Percentiles rank a stretch among this genome's conserved stretches.
Evolutionary conservation across 2,329 filamentous ascomycete genomes (phyloP).

Genomic region (Alternaria triticina): DNA sequence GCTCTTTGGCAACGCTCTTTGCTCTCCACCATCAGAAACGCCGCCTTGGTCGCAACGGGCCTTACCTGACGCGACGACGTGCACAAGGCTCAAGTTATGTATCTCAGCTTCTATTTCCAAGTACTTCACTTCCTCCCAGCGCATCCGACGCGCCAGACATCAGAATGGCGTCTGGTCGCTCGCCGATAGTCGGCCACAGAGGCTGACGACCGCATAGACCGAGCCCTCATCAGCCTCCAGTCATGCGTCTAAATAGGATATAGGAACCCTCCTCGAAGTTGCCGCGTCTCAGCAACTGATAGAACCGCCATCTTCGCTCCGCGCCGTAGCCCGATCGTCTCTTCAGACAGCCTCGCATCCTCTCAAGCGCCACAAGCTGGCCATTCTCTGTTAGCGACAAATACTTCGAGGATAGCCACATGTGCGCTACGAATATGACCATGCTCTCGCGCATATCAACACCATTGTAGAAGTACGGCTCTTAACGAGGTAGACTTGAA

Average conservation of each 20-base stretch:
- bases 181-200: neutral
- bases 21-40: neutral
- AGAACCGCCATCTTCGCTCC: constrained; percentile 61
- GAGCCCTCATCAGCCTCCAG: neutral
- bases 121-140: neutral
- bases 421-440: neutral
- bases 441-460: neutral
- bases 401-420: neutral
- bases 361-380: constrained; percentile 58
- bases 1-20: too few relatives aligned
- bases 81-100: neutral
- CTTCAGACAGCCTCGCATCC: constrained; percentile 54
- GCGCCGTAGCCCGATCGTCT: constrained; percentile 55
- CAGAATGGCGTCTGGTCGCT: neutral
- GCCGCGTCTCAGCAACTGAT: constrained; percentile 56
- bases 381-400: constrained; percentile 54
- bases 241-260: neutral
- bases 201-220: neutral
- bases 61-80: neutral
- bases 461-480: neutral
- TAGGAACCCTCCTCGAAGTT: constrained; percentile 3
- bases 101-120: neutral
- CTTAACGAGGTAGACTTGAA: neutral
- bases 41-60: neutral
- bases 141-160: neutral